These are phyloP conservation scores for Helenozyma rhizophorensis DNA, from an alignment of 805 yeast genomes.

Conservation along the genomic window DNA sequence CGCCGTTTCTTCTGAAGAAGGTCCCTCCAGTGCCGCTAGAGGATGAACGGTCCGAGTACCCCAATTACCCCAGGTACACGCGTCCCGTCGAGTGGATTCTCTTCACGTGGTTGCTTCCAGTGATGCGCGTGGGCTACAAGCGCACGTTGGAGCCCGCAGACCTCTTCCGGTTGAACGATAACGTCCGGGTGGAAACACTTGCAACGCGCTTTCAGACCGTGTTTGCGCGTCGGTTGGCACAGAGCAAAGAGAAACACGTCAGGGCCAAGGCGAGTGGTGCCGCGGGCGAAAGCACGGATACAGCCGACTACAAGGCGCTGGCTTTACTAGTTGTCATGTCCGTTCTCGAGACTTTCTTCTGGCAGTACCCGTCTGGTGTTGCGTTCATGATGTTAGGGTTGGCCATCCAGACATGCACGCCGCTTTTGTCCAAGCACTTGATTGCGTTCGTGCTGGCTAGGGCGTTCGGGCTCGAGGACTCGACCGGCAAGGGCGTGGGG, in stretches of 20 bases:
- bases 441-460: conserved; percentile 3
- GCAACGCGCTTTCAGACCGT: conserved; percentile 4
- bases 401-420: conserved; percentile 2
- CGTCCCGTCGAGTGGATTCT: conserved; percentile 12
- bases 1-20: conserved; percentile 8
- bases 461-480: not conserved
- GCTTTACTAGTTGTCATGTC: not conserved
- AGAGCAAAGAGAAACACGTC: not conserved
- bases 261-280: conserved; percentile 9
- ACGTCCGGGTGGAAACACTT: conserved; percentile 10
- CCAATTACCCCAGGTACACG: conserved; percentile 1
- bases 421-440: conserved; percentile 4
- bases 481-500: conserved; percentile 7
- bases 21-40: conserved; percentile 13
- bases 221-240: conserved; percentile 1
- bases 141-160: conserved; percentile 17
- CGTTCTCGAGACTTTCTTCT: conserved; percentile 1
- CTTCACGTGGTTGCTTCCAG: conserved; percentile 19
- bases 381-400: not conserved
- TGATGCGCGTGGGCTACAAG: conserved; percentile 16
- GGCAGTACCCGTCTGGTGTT: not conserved
- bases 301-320: conserved; percentile 3
- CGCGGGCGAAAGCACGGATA: conserved; percentile 5
- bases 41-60: conserved; percentile 6
- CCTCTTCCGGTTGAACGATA: conserved; percentile 11